Evolutionary conservation across 106 monocot species (phyloP).

Genomic region (Apostasia ramifera): DNA sequence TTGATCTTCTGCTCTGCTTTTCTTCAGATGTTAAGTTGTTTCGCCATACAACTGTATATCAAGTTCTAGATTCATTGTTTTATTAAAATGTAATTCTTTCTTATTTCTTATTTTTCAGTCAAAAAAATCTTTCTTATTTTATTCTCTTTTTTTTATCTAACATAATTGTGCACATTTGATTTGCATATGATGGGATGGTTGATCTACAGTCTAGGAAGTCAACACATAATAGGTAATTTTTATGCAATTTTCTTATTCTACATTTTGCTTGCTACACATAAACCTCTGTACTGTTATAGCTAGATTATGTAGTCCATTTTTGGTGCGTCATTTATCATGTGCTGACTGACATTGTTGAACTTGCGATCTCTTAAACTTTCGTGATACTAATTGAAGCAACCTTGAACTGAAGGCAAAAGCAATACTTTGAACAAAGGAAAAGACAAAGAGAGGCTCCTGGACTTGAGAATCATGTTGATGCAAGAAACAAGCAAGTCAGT

Average conservation of each 20-base stretch:
- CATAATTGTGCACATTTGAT: too few species aligned
- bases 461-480: conserved; percentile 13
- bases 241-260: neutral
- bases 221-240: conserved; percentile 40
- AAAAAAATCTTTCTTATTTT: too few species aligned
- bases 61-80: too few species aligned
- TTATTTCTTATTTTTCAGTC: too few species aligned
- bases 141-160: too few species aligned
- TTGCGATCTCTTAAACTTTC: neutral
- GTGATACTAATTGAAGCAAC: conserved; percentile 4
- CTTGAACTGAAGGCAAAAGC: conserved; percentile 47
- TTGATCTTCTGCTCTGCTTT: too few species aligned
- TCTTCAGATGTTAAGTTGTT: too few species aligned
- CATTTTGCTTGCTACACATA: neutral
- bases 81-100: too few species aligned
- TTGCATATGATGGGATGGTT: conserved; percentile 9
- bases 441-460: conserved; percentile 31
- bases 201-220: conserved; percentile 57
- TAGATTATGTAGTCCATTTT: neutral
- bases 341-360: neutral
- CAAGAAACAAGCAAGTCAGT: conserved; percentile 12
- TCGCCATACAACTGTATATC: too few species aligned
- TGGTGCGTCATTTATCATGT: neutral
- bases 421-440: conserved; percentile 69
- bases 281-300: neutral